phyloP scores from a whole-genome alignment of 805 yeast genomes.

The Metschnikowia shivogae region DNA sequence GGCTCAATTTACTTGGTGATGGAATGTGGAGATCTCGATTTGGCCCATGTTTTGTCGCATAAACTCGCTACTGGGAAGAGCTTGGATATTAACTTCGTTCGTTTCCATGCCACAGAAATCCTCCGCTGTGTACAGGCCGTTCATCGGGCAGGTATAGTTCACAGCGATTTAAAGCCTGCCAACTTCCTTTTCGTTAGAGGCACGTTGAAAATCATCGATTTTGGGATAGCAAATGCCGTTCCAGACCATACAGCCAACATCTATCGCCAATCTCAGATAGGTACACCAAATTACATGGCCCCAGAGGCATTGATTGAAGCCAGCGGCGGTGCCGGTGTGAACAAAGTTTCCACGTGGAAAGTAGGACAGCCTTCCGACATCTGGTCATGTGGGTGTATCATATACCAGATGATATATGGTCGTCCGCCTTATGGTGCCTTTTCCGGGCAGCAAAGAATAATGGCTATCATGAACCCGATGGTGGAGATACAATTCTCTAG shows the following conservation, averaged over 20 bases:
- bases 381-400: slow-evolving; percentile 97
- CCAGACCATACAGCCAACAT: slow-evolving; percentile 90
- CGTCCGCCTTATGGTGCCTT: slow-evolving; percentile 83
- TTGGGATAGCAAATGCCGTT: slow-evolving; percentile 92
- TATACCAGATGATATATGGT: slow-evolving; percentile 94
- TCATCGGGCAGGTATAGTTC: slow-evolving; percentile 83
- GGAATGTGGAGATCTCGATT: slow-evolving; percentile 94
- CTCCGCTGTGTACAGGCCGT: slow-evolving; percentile 80
- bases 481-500: slow-evolving; percentile 65
- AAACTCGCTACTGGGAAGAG: slow-evolving; percentile 40
- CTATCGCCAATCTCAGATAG: slow-evolving; percentile 85
- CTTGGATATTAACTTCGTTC: slow-evolving; percentile 69
- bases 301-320: slow-evolving; percentile 82
- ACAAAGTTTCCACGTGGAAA: slow-evolving; percentile 45
- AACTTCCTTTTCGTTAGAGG: slow-evolving; percentile 79
- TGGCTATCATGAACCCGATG: slow-evolving; percentile 84
- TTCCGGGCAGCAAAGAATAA: slow-evolving; percentile 69
- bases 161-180: slow-evolving; percentile 70
- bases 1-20: slow-evolving; percentile 69
- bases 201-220: slow-evolving; percentile 81
- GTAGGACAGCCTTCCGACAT: slow-evolving; percentile 95
- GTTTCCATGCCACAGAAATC: slow-evolving; percentile 75
- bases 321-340: slow-evolving; percentile 20
- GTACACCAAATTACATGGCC: slow-evolving; percentile 97
- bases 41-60: slow-evolving; percentile 72